A percentile compares a stretch with the other conserved stretches of the same genome.
phyloP scores from a whole-genome alignment of 1,284 basidiomycete species.

The Jaminaea rosea region DNA sequence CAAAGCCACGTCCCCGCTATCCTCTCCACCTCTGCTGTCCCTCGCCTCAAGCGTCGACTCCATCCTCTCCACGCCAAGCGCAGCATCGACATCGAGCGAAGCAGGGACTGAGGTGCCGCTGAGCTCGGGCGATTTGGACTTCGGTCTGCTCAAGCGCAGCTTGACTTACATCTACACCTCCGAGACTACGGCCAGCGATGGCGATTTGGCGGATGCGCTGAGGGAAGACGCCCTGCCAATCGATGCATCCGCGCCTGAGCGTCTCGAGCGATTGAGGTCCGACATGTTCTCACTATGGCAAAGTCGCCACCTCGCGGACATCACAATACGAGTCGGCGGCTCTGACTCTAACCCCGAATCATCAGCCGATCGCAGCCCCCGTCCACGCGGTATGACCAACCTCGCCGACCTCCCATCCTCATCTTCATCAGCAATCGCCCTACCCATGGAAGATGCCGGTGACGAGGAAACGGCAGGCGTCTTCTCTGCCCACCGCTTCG shows the following conservation, averaged over 20 bases:
- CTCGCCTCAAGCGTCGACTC: no score
- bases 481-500: slow-evolving; percentile 84
- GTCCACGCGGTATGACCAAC: slow-evolving; percentile 7
- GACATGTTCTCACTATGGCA: slow-evolving; percentile 43
- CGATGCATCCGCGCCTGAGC: slow-evolving; percentile 56
- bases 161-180: slow-evolving; percentile 38
- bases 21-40: slow-evolving; percentile 12
- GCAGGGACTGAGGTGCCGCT: slow-evolving; percentile 27
- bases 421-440: slow-evolving; percentile 18
- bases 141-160: slow-evolving; percentile 29
- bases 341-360: no score
- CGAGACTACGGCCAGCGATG: slow-evolving; percentile 21
- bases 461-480: slow-evolving; percentile 13
- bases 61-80: no score
- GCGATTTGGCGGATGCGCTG: slow-evolving; percentile 32
- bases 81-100: slow-evolving; percentile 16
- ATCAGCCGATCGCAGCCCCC: slow-evolving; percentile 6
- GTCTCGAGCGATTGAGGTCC: slow-evolving; percentile 69
- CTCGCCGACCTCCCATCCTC: slow-evolving; percentile 27
- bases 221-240: slow-evolving; percentile 24
- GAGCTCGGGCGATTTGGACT: slow-evolving; percentile 19
- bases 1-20: no score
- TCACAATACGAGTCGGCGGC: slow-evolving; percentile 29
- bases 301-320: slow-evolving; percentile 37
- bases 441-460: slow-evolving; percentile 16